Evolutionary conservation across 108 stramenopile genomes (phyloP).

Genomic region (Chaetoceros muelleri): DNA sequence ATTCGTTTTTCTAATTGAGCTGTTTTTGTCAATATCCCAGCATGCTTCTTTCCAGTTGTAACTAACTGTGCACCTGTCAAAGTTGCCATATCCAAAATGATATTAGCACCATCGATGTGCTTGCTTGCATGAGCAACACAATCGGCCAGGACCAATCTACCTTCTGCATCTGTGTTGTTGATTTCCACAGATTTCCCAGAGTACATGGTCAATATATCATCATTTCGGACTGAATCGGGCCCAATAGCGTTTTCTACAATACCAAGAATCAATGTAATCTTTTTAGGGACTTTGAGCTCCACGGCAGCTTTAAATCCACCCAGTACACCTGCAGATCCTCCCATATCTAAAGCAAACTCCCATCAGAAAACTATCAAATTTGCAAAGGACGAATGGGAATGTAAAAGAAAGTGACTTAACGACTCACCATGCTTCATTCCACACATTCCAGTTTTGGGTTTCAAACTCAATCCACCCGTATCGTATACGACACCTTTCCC

Average conservation of each 20-base stretch:
- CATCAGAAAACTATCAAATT: slow-evolving; percentile 51
- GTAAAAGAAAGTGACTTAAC: slow-evolving; percentile 22
- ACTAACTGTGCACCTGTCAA: slow-evolving; percentile 82
- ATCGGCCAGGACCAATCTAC: slow-evolving; percentile 73
- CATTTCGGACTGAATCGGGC: slow-evolving; percentile 66
- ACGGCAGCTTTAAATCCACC: slow-evolving; percentile 71
- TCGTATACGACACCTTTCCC: slow-evolving; percentile 91
- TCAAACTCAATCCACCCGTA: slow-evolving; percentile 74
- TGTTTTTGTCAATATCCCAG: slow-evolving; percentile 62
- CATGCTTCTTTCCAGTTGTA: slow-evolving; percentile 76
- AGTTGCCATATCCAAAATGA: slow-evolving; percentile 84
- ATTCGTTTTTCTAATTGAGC: slow-evolving; percentile 48
- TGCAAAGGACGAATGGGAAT: slow-evolving; percentile 35
- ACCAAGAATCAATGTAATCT: slow-evolving; percentile 44
- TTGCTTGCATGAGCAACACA: slow-evolving; percentile 72
- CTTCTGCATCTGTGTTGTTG: slow-evolving; percentile 89
- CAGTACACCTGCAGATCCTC: slow-evolving; percentile 73
- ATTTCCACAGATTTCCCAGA: slow-evolving; percentile 71
- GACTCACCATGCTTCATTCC: slow-evolving; percentile 74
- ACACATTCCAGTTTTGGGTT: slow-evolving; percentile 33
- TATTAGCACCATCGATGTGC: slow-evolving; percentile 36
- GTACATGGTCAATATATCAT: slow-evolving; percentile 57
- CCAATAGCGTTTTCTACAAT: slow-evolving; percentile 83
- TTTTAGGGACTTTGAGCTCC: slow-evolving; percentile 11
- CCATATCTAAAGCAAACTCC: too few species aligned